A percentile compares a stretch with the other conserved stretches of the same genome.
These are phyloP conservation scores for Ceratobasidium sp. DNA, from an alignment of 1,284 basidiomycete genomes.

Conservation along the genomic window DNA sequence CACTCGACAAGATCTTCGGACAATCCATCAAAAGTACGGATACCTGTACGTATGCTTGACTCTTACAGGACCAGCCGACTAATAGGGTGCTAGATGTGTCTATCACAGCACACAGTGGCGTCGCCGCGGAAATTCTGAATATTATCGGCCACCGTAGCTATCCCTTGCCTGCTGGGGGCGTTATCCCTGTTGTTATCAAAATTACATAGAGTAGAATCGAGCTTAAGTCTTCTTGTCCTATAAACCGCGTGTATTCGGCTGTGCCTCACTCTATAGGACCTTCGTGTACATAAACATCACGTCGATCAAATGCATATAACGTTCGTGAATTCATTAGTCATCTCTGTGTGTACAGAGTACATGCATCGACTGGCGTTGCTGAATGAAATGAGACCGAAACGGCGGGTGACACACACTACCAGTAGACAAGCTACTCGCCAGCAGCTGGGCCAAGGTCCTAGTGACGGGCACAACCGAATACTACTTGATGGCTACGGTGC, in stretches of 20 bases:
- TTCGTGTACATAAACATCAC: conserved; percentile 28
- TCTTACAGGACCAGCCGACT: not conserved
- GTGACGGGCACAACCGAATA: conserved; percentile 24
- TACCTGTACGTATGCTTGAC: conserved; percentile 55
- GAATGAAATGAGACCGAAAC: not conserved
- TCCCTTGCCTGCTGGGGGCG: conserved; percentile 12
- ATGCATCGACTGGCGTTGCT: conserved; percentile 36
- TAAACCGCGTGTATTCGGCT: not conserved
- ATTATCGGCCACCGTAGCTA: conserved; percentile 30
- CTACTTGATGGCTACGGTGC: conserved; percentile 13
- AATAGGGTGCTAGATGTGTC: conserved; percentile 4
- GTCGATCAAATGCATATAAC: not conserved
- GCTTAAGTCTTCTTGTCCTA: not conserved
- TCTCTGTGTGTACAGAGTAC: conserved; percentile 11
- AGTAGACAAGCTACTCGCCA: conserved; percentile 25
- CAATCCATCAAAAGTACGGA: conserved; percentile 56
- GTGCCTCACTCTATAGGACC: not conserved
- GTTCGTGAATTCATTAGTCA: conserved; percentile 34
- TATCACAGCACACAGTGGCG: conserved; percentile 23
- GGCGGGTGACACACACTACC: conserved; percentile 14
- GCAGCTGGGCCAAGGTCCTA: conserved; percentile 8
- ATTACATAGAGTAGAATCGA: not conserved
- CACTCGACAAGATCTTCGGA: conserved; percentile 62
- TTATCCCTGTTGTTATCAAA: conserved; percentile 33
- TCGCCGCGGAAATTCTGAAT: conserved; percentile 19